Percentiles rank a stretch among this genome's conserved stretches.
Conservation (phyloP, 1,284 basidiomycete species). For the Cutaneotrichosporon sp. region DNA sequence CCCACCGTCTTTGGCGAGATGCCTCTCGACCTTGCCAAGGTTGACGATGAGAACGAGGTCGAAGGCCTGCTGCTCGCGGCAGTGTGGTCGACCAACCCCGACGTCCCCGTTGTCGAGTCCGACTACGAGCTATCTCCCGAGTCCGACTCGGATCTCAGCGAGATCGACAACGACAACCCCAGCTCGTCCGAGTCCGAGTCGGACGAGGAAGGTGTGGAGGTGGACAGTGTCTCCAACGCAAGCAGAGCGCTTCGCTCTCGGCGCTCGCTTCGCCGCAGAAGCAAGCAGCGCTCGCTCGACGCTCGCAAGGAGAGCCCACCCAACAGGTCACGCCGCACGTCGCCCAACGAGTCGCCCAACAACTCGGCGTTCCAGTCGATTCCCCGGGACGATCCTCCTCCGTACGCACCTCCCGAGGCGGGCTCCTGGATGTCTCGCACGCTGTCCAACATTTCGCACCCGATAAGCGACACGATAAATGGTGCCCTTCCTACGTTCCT, state of each 20-base stretch:
- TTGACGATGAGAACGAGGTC: constrained; percentile 59
- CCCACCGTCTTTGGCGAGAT: constrained; percentile 76
- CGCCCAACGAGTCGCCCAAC: constrained; percentile 6
- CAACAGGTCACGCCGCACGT: constrained; percentile 14
- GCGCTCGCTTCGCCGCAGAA: constrained; percentile 13
- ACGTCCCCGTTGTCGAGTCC: constrained; percentile 12
- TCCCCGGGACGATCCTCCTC: constrained; percentile 40
- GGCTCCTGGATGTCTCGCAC: constrained; percentile 48
- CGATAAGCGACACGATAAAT: constrained; percentile 42
- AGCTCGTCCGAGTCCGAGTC: constrained; percentile 39
- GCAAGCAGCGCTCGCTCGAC: constrained; percentile 13
- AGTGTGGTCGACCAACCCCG: constrained; percentile 42
- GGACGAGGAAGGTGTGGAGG: constrained; percentile 30
- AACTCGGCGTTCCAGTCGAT: constrained; percentile 10
- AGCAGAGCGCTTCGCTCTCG: constrained; percentile 21
- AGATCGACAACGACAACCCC: constrained; percentile 53
- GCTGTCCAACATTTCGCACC: constrained; percentile 40
- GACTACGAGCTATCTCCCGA: constrained; percentile 15
- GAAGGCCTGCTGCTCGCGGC: constrained; percentile 52
- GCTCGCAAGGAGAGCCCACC: background rate
- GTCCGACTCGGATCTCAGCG: constrained; percentile 32
- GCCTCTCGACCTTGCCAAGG: constrained; percentile 71
- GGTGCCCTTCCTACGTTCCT: constrained; percentile 25
- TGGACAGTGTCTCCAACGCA: constrained; percentile 17
- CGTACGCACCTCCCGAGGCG: constrained; percentile 37